phyloP scores from a whole-genome alignment of 495 filamentous ascomycete species.

The Aspergillus hancockii region DNA sequence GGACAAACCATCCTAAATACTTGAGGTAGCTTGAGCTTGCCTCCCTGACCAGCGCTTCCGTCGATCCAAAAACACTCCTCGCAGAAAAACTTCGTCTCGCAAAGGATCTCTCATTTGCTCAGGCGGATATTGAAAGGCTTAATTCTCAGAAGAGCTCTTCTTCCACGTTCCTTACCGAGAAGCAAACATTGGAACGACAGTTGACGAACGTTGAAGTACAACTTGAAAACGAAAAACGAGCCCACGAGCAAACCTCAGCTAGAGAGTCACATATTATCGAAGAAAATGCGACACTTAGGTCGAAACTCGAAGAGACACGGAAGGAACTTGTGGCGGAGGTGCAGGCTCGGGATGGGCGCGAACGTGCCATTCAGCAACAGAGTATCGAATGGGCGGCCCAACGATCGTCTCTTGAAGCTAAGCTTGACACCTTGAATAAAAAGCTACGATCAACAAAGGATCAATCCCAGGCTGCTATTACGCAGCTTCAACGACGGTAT shows the following conservation, averaged over 20 bases:
- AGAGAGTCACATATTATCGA: conserved; percentile 44
- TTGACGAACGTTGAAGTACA: conserved; percentile 74
- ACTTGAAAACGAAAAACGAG: conserved; percentile 74
- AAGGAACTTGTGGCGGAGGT: conserved; percentile 48
- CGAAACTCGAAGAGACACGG: conserved; percentile 42
- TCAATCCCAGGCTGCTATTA: conserved; percentile 62
- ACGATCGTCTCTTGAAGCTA: conserved; percentile 61
- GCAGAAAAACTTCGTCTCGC: conserved; percentile 75
- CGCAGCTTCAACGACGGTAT: conserved; percentile 46
- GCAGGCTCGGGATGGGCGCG: conserved; percentile 28
- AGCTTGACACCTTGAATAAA: conserved; percentile 63
- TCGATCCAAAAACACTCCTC: conserved; percentile 68
- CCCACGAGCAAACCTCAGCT: conserved; percentile 58
- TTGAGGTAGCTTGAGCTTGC: conserved; percentile 62
- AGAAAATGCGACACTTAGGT: conserved; percentile 48
- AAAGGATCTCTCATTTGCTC: conserved; percentile 68
- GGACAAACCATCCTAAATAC: neutral
- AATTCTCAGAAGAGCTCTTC: conserved; percentile 66
- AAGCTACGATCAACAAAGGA: conserved; percentile 69
- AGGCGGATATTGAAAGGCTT: conserved; percentile 78
- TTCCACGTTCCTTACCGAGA: conserved; percentile 68
- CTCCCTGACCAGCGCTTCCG: conserved; percentile 59
- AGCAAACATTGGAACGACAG: conserved; percentile 72
- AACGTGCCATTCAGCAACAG: conserved; percentile 32
- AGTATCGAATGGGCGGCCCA: conserved; percentile 52